Conservation (phyloP, 805 yeast genomes). For the Kodamaea laetipori region DNA sequence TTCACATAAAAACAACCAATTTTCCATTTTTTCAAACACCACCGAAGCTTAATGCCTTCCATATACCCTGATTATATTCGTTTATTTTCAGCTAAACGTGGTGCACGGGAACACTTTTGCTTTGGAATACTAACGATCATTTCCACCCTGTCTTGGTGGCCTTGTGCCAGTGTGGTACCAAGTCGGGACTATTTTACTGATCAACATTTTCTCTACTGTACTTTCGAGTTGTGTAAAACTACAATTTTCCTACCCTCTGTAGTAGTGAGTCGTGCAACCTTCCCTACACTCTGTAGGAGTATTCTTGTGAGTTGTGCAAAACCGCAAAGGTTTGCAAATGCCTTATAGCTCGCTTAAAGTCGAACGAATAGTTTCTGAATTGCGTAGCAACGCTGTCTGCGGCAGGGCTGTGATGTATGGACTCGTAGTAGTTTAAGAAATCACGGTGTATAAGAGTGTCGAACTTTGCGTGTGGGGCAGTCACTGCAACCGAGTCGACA, state of each 20-base stretch:
- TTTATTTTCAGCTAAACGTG: slow-evolving; percentile 50
- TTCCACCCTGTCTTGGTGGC: slow-evolving; percentile 45
- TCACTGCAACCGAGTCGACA: neutral
- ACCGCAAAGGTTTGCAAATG: slow-evolving; percentile 1
- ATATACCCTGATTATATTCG: slow-evolving; percentile 50
- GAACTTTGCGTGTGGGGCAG: slow-evolving; percentile 7
- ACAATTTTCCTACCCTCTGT: neutral
- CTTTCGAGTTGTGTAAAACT: too few species aligned
- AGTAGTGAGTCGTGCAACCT: neutral
- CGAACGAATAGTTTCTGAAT: slow-evolving; percentile 6
- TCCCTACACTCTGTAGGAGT: neutral
- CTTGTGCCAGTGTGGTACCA: slow-evolving; percentile 15
- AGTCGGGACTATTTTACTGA: slow-evolving; percentile 35
- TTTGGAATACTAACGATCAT: slow-evolving; percentile 46
- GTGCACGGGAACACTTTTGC: slow-evolving; percentile 49
- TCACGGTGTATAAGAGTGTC: slow-evolving; percentile 13
- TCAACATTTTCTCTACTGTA: slow-evolving; percentile 22
- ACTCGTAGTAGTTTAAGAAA: slow-evolving; percentile 11
- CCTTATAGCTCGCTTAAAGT: slow-evolving; percentile 3
- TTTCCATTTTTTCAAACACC: neutral
- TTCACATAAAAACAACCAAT: slow-evolving; percentile 3
- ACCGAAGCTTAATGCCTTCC: slow-evolving; percentile 52
- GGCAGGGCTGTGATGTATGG: slow-evolving; percentile 5
- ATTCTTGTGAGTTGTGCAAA: neutral
- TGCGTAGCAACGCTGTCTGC: slow-evolving; percentile 2